These are phyloP conservation scores for Apostasia shenzhenica DNA, from an alignment of 106 monocot genomes.

Conservation along the genomic window DNA sequence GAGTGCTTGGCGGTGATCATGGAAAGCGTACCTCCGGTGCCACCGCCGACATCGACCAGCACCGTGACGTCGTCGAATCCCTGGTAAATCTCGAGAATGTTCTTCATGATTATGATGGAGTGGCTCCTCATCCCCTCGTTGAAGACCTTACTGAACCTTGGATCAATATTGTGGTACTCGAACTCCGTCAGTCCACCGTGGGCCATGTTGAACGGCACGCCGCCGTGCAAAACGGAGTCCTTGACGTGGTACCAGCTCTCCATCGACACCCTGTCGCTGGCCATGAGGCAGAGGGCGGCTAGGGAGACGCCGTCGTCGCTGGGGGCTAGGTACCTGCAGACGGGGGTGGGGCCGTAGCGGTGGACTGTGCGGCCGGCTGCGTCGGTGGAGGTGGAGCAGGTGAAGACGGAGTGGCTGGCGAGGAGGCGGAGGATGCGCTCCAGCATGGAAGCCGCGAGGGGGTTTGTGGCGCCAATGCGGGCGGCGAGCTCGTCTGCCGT, in stretches of 20 bases:
- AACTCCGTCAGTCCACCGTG: constrained; percentile 37
- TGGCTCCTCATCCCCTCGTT: constrained; percentile 48
- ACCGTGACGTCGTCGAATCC: constrained; percentile 19
- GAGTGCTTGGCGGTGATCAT: constrained; percentile 14
- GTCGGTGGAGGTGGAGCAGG: constrained; percentile 13
- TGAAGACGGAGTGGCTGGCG: constrained; percentile 31
- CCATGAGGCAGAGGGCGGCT: constrained; percentile 29
- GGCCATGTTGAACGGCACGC: constrained; percentile 16
- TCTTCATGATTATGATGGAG: constrained; percentile 32
- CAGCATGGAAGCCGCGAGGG: constrained; percentile 19
- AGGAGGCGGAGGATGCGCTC: constrained; percentile 42
- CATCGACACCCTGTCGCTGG: constrained; percentile 53
- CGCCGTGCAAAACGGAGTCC: constrained; percentile 12
- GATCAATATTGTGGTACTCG: constrained; percentile 40
- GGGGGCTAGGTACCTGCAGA: constrained; percentile 38
- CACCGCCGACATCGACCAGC: constrained; percentile 24
- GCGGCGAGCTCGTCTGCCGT: constrained; percentile 33
- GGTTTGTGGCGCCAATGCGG: constrained; percentile 24
- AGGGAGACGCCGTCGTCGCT: constrained; percentile 58
- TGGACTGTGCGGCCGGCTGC: constrained; percentile 1
- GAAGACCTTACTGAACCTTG: constrained; percentile 33
- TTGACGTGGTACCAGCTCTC: constrained; percentile 24
- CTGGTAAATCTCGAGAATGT: constrained; percentile 21
- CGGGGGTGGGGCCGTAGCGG: constrained; percentile 32
- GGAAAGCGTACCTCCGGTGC: constrained; percentile 3